Conservation (phyloP, 345 rosid genomes). For the Bruguiera sexangula region DNA sequence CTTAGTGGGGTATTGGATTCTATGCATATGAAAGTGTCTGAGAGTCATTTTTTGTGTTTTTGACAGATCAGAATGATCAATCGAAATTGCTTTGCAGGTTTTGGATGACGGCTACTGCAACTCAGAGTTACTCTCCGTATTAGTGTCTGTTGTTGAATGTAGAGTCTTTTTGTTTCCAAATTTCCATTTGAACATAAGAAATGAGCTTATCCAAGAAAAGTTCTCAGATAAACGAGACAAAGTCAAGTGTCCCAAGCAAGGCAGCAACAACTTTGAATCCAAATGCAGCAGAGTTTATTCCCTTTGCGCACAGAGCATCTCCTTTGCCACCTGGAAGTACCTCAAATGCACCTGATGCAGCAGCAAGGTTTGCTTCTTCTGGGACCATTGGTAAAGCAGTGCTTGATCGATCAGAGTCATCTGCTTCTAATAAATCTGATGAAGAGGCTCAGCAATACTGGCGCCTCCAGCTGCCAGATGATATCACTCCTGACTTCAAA, state of each 20-base stretch:
- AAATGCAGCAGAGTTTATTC: slow-evolving; percentile 93
- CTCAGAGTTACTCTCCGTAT: slow-evolving; percentile 11
- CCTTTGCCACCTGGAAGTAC: slow-evolving; percentile 48
- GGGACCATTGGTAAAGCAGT: slow-evolving; percentile 59
- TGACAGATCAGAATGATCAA: slow-evolving; percentile 6
- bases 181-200: slow-evolving; percentile 38
- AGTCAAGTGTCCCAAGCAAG: slow-evolving; percentile 50
- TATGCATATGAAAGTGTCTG: slow-evolving; percentile 15
- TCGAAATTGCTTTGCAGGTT: slow-evolving; percentile 50
- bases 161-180: slow-evolving; percentile 23
- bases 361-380: slow-evolving; percentile 47
- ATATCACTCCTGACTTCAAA: slow-evolving; percentile 91
- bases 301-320: slow-evolving; percentile 63
- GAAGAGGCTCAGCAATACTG: slow-evolving; percentile 90
- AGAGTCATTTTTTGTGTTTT: background rate
- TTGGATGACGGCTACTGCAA: slow-evolving; percentile 39
- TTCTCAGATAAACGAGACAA: slow-evolving; percentile 51
- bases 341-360: slow-evolving; percentile 35
- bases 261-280: slow-evolving; percentile 80
- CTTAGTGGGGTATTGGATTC: slow-evolving; percentile 6
- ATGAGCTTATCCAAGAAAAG: slow-evolving; percentile 90
- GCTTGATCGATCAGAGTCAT: slow-evolving; percentile 67
- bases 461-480: slow-evolving; percentile 95
- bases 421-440: slow-evolving; percentile 75
- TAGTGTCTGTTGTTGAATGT: slow-evolving; percentile 24